Percentiles rank a stretch among this genome's conserved stretches.
Evolutionary conservation across 495 filamentous ascomycete species (phyloP).

Genomic region (Durotheca rogersii): DNA sequence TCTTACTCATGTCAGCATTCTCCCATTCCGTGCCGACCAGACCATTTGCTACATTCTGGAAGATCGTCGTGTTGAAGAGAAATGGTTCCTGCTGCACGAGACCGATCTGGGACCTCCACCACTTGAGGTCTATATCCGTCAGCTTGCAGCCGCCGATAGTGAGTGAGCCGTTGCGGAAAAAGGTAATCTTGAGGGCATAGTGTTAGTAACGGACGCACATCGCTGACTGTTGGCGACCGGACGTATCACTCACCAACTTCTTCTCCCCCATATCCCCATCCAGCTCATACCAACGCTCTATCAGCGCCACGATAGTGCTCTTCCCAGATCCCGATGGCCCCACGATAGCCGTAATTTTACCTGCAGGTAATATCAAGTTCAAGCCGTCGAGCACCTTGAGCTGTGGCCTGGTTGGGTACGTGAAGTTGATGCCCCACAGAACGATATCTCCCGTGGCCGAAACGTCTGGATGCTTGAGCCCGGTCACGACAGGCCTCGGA

Average conservation of each 20-base stretch:
- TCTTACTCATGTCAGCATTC: constrained; percentile 48
- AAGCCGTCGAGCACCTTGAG: constrained; percentile 57
- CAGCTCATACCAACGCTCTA: constrained; percentile 65
- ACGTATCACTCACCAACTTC: constrained; percentile 41
- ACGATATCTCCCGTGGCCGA: constrained; percentile 56
- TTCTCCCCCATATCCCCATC: constrained; percentile 52
- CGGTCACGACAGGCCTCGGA: constrained; percentile 46
- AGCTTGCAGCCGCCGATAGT: constrained; percentile 56
- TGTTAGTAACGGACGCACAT: no score
- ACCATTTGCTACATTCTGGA: constrained; percentile 64
- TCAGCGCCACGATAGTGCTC: constrained; percentile 64
- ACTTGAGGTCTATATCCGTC: constrained; percentile 56
- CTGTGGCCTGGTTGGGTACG: constrained; percentile 64
- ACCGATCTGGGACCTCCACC: constrained; percentile 65
- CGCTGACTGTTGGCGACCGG: constrained; percentile 5
- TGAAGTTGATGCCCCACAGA: constrained; percentile 60
- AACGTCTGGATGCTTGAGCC: constrained; percentile 48
- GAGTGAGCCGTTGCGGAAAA: constrained; percentile 51
- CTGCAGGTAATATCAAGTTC: constrained; percentile 61
- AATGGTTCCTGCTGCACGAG: constrained; percentile 71
- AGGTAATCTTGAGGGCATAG: no score
- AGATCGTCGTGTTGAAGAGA: constrained; percentile 69
- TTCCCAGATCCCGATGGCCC: constrained; percentile 74
- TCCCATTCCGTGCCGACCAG: constrained; percentile 65
- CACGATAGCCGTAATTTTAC: constrained; percentile 82